Base-by-base conservation (phyloP, 2,329 filamentous ascomycete genomes). In the Ophidiomyces ophidiicola region DNA sequence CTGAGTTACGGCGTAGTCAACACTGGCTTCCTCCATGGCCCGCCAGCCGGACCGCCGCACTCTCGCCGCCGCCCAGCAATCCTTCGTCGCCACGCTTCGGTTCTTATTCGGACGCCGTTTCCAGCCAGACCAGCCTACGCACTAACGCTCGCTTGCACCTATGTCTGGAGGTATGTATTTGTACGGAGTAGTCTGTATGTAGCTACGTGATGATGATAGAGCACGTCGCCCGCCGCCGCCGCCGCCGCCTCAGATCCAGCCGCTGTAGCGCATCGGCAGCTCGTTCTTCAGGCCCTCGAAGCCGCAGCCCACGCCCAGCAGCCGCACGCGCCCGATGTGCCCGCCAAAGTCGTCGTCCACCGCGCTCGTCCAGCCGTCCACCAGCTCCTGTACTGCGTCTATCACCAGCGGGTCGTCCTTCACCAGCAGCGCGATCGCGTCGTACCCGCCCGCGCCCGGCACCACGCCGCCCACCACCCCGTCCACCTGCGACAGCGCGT, bases 391-490 rank as follows among this genome's bases (percentile, higher is more conserved):
- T 15, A 96, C 60, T 8, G 66, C 63, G 15, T 56, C 54, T 40
- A 80, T 63, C 1, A 83, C 82, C 34, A 70, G 71, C 24, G 68
- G 69, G 38, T 82, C 76, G 51, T 94, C 83, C 51, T 72, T 71
- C 47, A 94, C 74, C 43, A 98, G 60, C 44, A 98, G 59, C 1
- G 80, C 82, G 40, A 94, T 71, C 1, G 90, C 90, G 66, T 98
- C 90, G 54, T 82, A 94, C 0, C 90, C 90, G 6, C 90, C 90
- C 0, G 90, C 90, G 0, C 90, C 90, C 0, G 90, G 90, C 0
- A 94, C 90, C 0, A 96, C 85, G 0, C 87, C 90, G 0, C 86
- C 87, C 47, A 87, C 74, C 2, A 96, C 86, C 4, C 88, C 90
- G 0, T 80, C 71, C 1, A 94, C 64, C 3, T 63, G 58, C 3